phyloP scores from a whole-genome alignment of 192 early-diverging fungal genomes.

The Rhizophagus sp. region DNA sequence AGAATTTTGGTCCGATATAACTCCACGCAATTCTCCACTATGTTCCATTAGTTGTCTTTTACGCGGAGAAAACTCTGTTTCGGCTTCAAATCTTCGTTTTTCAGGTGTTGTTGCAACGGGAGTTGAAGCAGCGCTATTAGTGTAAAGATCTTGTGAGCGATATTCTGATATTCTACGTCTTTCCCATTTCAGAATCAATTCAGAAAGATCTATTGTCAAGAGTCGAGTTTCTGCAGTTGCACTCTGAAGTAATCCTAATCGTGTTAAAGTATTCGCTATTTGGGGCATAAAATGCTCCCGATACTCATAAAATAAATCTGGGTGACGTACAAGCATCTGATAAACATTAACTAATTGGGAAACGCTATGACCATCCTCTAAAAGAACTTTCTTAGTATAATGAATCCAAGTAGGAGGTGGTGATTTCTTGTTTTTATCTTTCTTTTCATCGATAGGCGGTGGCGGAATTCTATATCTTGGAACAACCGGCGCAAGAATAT shows the following conservation, averaged over 20 bases:
- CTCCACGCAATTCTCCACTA: neutral
- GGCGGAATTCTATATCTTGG: slow-evolving; percentile 51
- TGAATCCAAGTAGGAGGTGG: slow-evolving; percentile 77
- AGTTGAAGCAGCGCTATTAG: slow-evolving; percentile 22
- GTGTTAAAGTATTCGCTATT: slow-evolving; percentile 83
- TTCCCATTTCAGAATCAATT: slow-evolving; percentile 93
- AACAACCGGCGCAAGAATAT: slow-evolving; percentile 89
- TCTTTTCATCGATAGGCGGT: neutral
- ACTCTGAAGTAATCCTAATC: slow-evolving; percentile 83
- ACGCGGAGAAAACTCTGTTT: slow-evolving; percentile 15
- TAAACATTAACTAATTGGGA: slow-evolving; percentile 90
- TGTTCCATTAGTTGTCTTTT: slow-evolving; percentile 25
- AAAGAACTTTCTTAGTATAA: slow-evolving; percentile 82
- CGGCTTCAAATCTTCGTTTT: slow-evolving; percentile 20
- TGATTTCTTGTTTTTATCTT: slow-evolving; percentile 23
- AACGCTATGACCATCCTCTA: slow-evolving; percentile 92
- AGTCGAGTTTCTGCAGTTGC: slow-evolving; percentile 83
- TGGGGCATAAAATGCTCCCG: slow-evolving; percentile 89
- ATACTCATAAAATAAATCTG: slow-evolving; percentile 86
- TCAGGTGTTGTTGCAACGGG: slow-evolving; percentile 27
- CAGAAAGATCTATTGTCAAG: slow-evolving; percentile 87
- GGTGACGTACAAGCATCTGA: slow-evolving; percentile 86
- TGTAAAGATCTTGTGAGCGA: slow-evolving; percentile 32
- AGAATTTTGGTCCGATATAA: slow-evolving; percentile 4
- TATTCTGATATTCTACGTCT: slow-evolving; percentile 55